Percentiles rank a stretch among this genome's conserved stretches.
These are phyloP conservation scores for Collybiopsis confluens DNA, from an alignment of 768 basidiomycete species.

Conservation along the genomic window DNA sequence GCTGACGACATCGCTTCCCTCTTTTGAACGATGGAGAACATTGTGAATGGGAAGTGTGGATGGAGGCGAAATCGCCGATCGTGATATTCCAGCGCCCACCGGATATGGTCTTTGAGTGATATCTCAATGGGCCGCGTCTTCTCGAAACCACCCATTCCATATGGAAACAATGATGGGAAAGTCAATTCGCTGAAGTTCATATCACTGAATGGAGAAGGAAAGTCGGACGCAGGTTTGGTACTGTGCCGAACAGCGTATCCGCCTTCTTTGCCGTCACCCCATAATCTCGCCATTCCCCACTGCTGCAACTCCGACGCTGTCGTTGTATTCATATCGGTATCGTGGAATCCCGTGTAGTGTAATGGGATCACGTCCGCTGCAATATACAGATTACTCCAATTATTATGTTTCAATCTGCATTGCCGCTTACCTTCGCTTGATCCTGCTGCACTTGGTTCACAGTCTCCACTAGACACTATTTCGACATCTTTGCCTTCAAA, in stretches of 20 bases:
- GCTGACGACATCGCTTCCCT: constrained; percentile 24
- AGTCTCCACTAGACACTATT: background rate
- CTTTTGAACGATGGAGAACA: constrained; percentile 25
- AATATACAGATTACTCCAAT: background rate
- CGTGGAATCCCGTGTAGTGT: background rate
- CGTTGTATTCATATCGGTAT: background rate
- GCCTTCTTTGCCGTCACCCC: background rate
- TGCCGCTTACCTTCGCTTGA: background rate
- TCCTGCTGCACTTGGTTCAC: too few species aligned
- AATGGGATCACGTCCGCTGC: background rate
- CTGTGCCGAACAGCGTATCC: constrained; percentile 9
- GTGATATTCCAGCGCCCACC: constrained; percentile 24
- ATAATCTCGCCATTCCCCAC: background rate
- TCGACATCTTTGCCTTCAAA: background rate
- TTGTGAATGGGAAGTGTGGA: constrained; percentile 25
- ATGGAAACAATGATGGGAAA: constrained; percentile 10
- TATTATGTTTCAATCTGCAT: background rate
- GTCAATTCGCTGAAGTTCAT: too few species aligned
- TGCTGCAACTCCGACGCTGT: background rate
- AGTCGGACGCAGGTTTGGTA: constrained; percentile 11
- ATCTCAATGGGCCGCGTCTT: background rate
- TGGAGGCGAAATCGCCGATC: constrained; percentile 27
- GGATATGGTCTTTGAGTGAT: constrained; percentile 20
- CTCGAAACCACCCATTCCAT: constrained; percentile 9
- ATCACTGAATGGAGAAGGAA: too few species aligned